Evolutionary conservation across 176 grass and related monocot species (phyloP), one percentile per base, ranked within the genome.

Genomic region (Carex parvula): DNA sequence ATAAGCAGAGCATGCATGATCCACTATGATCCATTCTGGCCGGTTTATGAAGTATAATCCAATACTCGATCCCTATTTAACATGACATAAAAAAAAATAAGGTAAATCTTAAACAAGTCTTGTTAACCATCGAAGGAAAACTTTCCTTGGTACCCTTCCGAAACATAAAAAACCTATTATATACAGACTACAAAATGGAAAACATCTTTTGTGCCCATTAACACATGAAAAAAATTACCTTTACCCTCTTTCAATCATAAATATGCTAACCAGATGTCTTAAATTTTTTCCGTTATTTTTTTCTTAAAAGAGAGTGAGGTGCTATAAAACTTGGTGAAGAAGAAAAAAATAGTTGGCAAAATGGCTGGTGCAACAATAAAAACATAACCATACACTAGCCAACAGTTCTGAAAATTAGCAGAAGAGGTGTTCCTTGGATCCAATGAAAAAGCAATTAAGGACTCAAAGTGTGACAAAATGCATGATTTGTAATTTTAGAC

Each of bases 31-130:
- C 95, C 95, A 98, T 77, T 98, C 95, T 64, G 95, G 95, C 42
- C 91, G 91, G 85, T 95, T 98, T 88, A 95, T 93, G 87, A 98
- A 98, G 85, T 98, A 98, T 24, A 98, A 81, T 85, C 93, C 96
- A 89, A 98, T 60, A 80, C 88, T 70, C 71, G 91, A 89, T 87
- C 91, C 93, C 93, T 98, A 76, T 79, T 83, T 89, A 79, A 77
- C 79, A 86, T 59, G 48, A 84, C 86, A 83, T 6, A 73, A 82
- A 44, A 84, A 72, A 70, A 72, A 86, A 24, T 20, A 33, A 32
- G 21, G 30, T 30, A 13, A 59, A 85, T 4, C 39, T 48, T 44
- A 61, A 85, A 78, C 58, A 54, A 62, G 17, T 48, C 60, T 24
- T 60, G 22, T 24, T 4, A 76, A 76, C 33, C 32, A 85, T 21